Evolutionary conservation across 495 filamentous ascomycete genomes (phyloP), one percentile per base, ranked within the genome.

Genomic region (Trichoderma orchidacearum): DNA sequence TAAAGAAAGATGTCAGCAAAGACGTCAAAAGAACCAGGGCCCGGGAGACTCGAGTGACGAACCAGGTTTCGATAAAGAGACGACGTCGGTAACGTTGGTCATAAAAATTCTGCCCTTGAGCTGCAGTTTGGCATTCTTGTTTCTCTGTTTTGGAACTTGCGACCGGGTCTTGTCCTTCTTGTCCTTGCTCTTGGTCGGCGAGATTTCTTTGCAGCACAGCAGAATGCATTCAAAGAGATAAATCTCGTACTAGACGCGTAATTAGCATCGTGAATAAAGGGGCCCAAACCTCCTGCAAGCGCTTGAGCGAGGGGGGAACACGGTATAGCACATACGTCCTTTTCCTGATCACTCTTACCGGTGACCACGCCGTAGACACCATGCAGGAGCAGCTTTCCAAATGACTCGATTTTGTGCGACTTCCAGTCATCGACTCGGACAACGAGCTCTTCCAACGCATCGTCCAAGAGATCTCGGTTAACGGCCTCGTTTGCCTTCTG

Each of bases 71-170:
- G 82, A 79, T 30, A 90, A 72, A 17, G 86, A 88, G 4, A 95
- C 73, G 25, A 95, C 86, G 64, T 97, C 90, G 6, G 93, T 98
- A 45, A 98, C 92, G 65, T 98, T 98, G 56, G 92, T 90, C 92
- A 98, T 96, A 70, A 97, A 97, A 63, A 98, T 98, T 21, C 93
- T 82, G 25, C 93, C 93, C 71, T 97, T 98, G 30, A 98, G 78
- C 66, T 95, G 90, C 51, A 98, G 74, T 66, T 87, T 91, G 31
- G 85, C 80, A 62, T 86, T 90, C 71, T 85, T 78, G 60, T 76
- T 77, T 63, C 87, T 87, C 53, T 81, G 79, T 64, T 86, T 92
- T 8, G 68, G 64, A 2, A 55, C 61, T 1, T 64, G 63, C n/a
- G 72, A 66, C 56, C 66, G 68, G 13, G 73, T 72, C 60, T 80